Evolutionary conservation across 208 protist genomes (phyloP).

Genomic region (Acanthamoeba castellanii): DNA sequence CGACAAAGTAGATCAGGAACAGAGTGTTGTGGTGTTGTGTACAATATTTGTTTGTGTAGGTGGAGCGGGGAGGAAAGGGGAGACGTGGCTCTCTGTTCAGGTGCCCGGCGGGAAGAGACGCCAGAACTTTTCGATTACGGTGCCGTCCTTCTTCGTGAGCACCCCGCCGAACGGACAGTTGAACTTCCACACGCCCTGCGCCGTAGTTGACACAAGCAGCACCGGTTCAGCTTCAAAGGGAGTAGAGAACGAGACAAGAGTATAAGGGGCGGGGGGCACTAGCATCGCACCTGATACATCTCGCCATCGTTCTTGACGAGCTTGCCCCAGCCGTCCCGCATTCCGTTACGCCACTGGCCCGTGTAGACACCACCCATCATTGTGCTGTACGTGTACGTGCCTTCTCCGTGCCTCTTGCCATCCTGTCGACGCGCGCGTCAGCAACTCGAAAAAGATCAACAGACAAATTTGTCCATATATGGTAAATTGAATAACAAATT

Average conservation of each 20-base stretch:
- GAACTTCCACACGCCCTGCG: constrained; percentile 28
- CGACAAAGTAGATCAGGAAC: too few species aligned
- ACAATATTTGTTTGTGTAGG: too few species aligned
- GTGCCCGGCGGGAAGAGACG: not conserved
- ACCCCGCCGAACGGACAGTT: constrained; percentile 45
- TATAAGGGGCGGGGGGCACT: not conserved
- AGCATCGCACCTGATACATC: not conserved
- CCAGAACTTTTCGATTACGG: constrained; percentile 51
- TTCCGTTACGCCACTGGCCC: constrained; percentile 32
- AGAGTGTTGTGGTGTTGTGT: too few species aligned
- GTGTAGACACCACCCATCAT: constrained; percentile 12
- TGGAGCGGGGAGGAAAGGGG: too few species aligned
- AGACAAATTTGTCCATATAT: too few species aligned
- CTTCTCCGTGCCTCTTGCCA: constrained; percentile 35
- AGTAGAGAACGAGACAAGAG: too few species aligned
- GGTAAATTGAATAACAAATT: too few species aligned
- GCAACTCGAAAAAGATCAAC: too few species aligned
- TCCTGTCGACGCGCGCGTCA: not conserved
- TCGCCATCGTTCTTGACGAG: constrained; percentile 45
- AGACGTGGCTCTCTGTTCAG: not conserved
- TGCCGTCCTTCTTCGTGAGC: constrained; percentile 31
- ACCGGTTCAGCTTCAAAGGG: not conserved
- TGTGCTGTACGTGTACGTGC: constrained; percentile 58
- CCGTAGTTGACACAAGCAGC: too few species aligned
- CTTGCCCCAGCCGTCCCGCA: constrained; percentile 29